These are phyloP conservation scores for Trichoderma pleuroti DNA, from an alignment of 2,329 filamentous ascomycete species.

Conservation along the genomic window DNA sequence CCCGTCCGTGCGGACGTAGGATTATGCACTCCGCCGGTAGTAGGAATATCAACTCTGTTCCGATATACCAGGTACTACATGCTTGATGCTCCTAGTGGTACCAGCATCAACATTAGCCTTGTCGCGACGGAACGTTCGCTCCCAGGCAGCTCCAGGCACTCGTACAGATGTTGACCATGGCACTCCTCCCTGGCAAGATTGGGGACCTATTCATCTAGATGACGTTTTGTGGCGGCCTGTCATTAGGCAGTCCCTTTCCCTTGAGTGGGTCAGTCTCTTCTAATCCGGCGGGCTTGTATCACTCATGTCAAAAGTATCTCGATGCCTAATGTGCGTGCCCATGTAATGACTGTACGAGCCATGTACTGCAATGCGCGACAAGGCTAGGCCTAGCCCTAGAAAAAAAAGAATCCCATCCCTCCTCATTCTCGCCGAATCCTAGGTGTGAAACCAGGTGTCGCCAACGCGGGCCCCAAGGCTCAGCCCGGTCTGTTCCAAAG, in stretches of 20 bases:
- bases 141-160: neutral
- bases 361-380: neutral
- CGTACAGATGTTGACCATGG: neutral
- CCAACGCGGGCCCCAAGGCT: neutral
- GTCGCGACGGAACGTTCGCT: neutral
- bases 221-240: neutral
- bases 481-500: constrained; percentile 7
- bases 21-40: constrained; percentile 16
- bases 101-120: neutral
- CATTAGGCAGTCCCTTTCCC: neutral
- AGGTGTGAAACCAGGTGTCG: neutral
- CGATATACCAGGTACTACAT: neutral
- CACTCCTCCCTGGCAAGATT: neutral
- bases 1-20: constrained; percentile 13
- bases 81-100: neutral
- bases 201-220: neutral
- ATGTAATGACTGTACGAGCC: neutral
- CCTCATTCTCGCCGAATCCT: neutral
- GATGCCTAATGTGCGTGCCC: neutral
- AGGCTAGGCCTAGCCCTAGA: neutral
- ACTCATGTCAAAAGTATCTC: neutral
- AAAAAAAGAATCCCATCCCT: neutral
- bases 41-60: constrained; percentile 8
- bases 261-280: neutral
- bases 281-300: neutral